These are phyloP conservation scores for Chalciporus chontae DNA, from an alignment of 768 basidiomycete species.

Conservation along the genomic window DNA sequence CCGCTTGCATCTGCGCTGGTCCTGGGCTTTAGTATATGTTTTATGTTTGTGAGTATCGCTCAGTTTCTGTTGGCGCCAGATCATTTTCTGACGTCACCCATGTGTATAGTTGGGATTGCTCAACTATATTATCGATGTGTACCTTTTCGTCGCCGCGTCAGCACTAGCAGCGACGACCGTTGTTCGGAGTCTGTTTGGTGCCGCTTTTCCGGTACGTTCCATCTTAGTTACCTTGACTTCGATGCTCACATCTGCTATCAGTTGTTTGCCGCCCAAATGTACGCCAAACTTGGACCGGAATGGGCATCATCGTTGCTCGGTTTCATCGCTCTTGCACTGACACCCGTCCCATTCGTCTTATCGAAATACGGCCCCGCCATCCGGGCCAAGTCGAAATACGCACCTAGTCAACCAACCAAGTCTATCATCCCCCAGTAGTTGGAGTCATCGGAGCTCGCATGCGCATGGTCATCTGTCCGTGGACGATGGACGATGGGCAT, in stretches of 20 bases:
- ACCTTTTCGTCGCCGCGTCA: constrained; percentile 51
- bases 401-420: constrained; percentile 22
- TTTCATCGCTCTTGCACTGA: constrained; percentile 46
- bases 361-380: constrained; percentile 42
- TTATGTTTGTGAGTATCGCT: constrained; percentile 47
- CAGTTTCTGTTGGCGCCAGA: background rate
- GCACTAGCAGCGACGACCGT: constrained; percentile 55
- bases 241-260: constrained; percentile 8
- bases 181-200: constrained; percentile 50
- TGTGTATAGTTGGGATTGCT: constrained; percentile 43
- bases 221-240: background rate
- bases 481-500: no score
- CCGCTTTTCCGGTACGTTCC: constrained; percentile 38
- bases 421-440: background rate
- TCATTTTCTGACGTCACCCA: background rate
- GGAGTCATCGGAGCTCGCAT: no score
- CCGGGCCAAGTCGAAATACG: constrained; percentile 41
- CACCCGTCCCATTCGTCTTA: constrained; percentile 50
- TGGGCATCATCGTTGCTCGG: constrained; percentile 63
- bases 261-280: constrained; percentile 59
- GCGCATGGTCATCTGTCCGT: background rate
- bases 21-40: constrained; percentile 51
- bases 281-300: constrained; percentile 41
- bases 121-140: constrained; percentile 63
- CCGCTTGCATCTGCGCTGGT: constrained; percentile 48